Evolutionary conservation across 495 filamentous ascomycete genomes (phyloP), one percentile per base, ranked within the genome.

Genomic region (Aspergillus carlsbadensis): DNA sequence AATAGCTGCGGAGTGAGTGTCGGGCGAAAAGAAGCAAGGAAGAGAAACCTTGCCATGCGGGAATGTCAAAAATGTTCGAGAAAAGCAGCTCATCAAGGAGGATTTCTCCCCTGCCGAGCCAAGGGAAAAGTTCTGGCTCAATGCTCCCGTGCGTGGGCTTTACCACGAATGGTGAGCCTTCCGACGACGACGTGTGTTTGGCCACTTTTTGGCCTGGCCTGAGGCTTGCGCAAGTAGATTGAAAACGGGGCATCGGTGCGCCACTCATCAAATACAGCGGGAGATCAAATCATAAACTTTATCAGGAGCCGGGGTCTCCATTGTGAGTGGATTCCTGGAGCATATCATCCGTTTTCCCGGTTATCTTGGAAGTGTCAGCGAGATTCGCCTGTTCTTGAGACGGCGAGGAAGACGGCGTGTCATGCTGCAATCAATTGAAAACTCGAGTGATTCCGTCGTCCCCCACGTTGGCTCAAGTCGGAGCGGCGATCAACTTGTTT

Each of bases 41-140:
- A 45, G 49, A 24, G 13, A 26, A 36, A 3, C 26, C 26, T 29
- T 29, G 26, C 52, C 52, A 55, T 51, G 51, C 51, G 57, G 52
- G 52, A 60, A 50, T 45, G 14, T 29, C 17, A 22, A 11, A 20
- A 18, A 22, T 20, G 21, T 33, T 52, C 26, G 21, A 54, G 34
- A 52, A 55, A 51, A 40, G 39, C 31, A 21, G 37, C 31, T 31
- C 31, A 44, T 20, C 21, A 24, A 41, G 29, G 37, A 21, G 24
- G 24, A 34, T n/a, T n/a, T n/a, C 15, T 15, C 36, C 49, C 36
- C 37, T 44, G 41, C 43, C 26, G 6, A 22, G 29, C 33, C 51
- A 44, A 44, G 31, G 17, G 29, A 15, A 17, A 13, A 7, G 10
- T 3, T 17, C 5, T 33, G 13, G 26, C 13, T 26, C 49, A 41